A percentile compares a stretch with the other conserved stretches of the same genome.
Conservation (phyloP, 176 grass and related monocot genomes). For the Oryza rufipogon region DNA sequence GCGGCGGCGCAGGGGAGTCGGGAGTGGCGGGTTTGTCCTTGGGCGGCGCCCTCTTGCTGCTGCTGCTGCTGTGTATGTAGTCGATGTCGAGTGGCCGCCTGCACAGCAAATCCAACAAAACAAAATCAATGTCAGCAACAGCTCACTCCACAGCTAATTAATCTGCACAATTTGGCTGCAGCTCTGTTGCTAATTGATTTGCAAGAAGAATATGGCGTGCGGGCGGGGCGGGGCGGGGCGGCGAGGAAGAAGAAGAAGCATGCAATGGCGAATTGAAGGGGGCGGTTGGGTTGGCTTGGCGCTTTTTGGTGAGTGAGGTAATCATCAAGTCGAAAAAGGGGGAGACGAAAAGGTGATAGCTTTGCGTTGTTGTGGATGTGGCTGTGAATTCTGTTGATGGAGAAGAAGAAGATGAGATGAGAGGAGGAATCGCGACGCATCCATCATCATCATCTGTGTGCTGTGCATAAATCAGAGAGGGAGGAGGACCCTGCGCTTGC, state of each 20-base stretch:
- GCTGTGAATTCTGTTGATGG: too few species aligned
- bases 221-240: too few species aligned
- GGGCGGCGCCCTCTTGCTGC: constrained; percentile 67
- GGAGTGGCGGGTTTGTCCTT: constrained; percentile 67
- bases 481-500: not conserved
- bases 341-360: not conserved
- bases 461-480: not conserved
- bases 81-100: constrained; percentile 98
- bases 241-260: not conserved
- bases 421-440: constrained; percentile 41
- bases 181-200: not conserved
- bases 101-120: not conserved
- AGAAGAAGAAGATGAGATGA: not conserved
- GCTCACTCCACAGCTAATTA: too few species aligned
- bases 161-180: too few species aligned
- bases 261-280: not conserved
- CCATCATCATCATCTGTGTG: constrained; percentile 1
- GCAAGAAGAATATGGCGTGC: not conserved
- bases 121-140: not conserved
- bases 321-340: not conserved
- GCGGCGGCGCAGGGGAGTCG: constrained; percentile 36
- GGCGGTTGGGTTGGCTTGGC: not conserved
- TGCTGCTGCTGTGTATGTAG: constrained; percentile 75
- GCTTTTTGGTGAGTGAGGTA: constrained; percentile 35
- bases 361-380: not conserved